Conservation (phyloP, 495 filamentous ascomycete species). For the Hyaloscypha variabilis region DNA sequence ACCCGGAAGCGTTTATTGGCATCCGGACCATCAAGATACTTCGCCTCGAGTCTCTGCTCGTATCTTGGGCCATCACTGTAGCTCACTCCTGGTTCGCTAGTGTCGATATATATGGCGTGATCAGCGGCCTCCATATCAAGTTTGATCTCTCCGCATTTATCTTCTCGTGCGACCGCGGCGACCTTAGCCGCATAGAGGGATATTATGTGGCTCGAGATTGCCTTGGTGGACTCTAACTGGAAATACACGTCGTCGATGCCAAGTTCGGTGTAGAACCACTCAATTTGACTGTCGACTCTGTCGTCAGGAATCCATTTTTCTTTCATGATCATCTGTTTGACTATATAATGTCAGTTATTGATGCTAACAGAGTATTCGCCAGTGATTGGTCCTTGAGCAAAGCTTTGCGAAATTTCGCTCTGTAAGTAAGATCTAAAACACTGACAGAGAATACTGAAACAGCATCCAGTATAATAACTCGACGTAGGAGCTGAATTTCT, state of each 20-base stretch:
- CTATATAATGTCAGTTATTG: conserved; percentile 23
- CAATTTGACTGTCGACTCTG: conserved; percentile 80
- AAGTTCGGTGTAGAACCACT: conserved; percentile 97
- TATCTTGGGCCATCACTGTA: conserved; percentile 78
- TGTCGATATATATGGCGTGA: conserved; percentile 98
- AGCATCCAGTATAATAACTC: background rate
- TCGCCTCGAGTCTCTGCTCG: conserved; percentile 90
- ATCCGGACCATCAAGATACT: conserved; percentile 79
- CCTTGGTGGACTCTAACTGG: conserved; percentile 83
- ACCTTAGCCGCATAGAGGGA: conserved; percentile 98
- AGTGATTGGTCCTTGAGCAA: conserved; percentile 3
- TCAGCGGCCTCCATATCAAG: conserved; percentile 93
- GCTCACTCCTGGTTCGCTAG: conserved; percentile 82
- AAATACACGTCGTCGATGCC: conserved; percentile 99
- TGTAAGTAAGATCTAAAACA: background rate
- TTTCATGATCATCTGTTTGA: conserved; percentile 19
- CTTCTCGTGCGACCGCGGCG: conserved; percentile 88
- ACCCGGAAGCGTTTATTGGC: conserved; percentile 70
- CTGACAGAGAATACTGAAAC: background rate
- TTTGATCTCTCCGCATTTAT: conserved; percentile 90
- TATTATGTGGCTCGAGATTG: conserved; percentile 89
- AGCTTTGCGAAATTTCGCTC: conserved; percentile 3
- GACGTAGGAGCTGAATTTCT: background rate
- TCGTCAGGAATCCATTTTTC: conserved; percentile 80
- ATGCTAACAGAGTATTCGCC: background rate